Evolutionary conservation across 2,329 filamentous ascomycete species (phyloP), one percentile per base, ranked within the genome.

Genomic region (Fusarium fracticaudum): DNA sequence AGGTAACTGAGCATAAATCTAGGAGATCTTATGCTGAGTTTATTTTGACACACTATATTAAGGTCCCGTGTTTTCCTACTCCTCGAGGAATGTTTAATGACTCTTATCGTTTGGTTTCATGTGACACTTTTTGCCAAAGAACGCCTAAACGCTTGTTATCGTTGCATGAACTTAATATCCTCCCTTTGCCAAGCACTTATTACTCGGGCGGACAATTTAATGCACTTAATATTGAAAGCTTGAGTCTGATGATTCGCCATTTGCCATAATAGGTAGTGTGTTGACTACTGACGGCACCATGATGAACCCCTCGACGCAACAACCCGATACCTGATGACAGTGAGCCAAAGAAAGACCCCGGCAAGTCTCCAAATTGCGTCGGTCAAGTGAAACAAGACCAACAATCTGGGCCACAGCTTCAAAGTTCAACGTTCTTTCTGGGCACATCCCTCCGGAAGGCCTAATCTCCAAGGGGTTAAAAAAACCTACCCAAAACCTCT

Each of bases 181-280:
- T 50, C 57, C 57, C 18, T 50, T 29, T 50, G 26, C 31, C 53
- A 38, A 60, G 41, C 20, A 20, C 15, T 18, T 18, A 43, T 50
- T 35, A 12, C 31, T 13, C 24, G 26, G 22, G 26, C 18, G 31
- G 38, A 31, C 12, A 35, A 35, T 33, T 61, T 38, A 29, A 59
- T 59, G 57, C 57, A n/a, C 7, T 50, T 37, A n/a, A 38, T 20
- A 35, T 18, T 35, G n/a, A 53, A 26, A 15, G 18, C 43, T 29
- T 38, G 22, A 48, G 55, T 53, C 69, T 43, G 37, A 66, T 47
- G 20, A 47, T 60, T 53, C 37, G 33, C 47, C 54, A 60, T 53
- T 60, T 67, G 37, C 69, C 69, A 41, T 33, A 71, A 62, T 41
- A 71, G 69, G 69, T 31, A 71, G 57, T 71, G 48, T 71, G 69